Base-by-base conservation (phyloP, 352 stramenopile species). In the Phytophthora sojae region DNA sequence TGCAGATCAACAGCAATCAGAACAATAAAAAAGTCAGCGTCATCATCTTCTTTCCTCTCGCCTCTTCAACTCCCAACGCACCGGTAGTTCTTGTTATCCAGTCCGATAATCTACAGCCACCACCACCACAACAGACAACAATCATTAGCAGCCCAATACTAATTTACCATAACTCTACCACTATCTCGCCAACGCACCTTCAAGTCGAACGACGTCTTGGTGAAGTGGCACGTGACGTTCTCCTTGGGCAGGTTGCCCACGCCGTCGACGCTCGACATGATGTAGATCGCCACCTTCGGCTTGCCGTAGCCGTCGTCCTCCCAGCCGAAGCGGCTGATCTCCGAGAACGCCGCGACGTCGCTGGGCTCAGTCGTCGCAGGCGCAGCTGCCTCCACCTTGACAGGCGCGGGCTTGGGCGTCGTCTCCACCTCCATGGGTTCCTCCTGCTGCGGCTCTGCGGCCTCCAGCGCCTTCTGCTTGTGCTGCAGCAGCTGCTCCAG, bases 231-330 rank as follows among this genome's bases (percentile, higher is more conserved):
- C 44, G 75, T 83, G 15, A 96, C 71, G 30, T 83, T 85, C 57
- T 94, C 81, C 69, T 90, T 87, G 0, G 89, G 85, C 52, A 96
- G 55, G 23, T 83, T 67, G 1, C 89, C 89, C 1, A 96, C 86
- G 19, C 86, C 89, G 37, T 96, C 89, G 11, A 96, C 67, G 17
- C 88, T 88, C 44, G 89, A 94, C 78, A 93, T 92, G 59, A 96
- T 76, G 64, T 95, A 89, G 49, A 96, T 85, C 45, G 71, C 78
- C 45, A 96, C 88, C 67, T 95, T 95, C 57, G 84, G 65, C 71
- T 96, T 96, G 35, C 89, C 89, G 56, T 92, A 96, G n/a, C 89
- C 88, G 57, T 96, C 89, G 63, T 96, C 88, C 61, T 96, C 89
- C 89, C 89, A 96, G 17, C 88, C 86, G 63, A 96, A 96, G 7